Percentiles rank a stretch among this genome's conserved stretches.
Evolutionary conservation across 2,329 filamentous ascomycete species (phyloP).

Genomic region (Cladosporium sphaerospermum): DNA sequence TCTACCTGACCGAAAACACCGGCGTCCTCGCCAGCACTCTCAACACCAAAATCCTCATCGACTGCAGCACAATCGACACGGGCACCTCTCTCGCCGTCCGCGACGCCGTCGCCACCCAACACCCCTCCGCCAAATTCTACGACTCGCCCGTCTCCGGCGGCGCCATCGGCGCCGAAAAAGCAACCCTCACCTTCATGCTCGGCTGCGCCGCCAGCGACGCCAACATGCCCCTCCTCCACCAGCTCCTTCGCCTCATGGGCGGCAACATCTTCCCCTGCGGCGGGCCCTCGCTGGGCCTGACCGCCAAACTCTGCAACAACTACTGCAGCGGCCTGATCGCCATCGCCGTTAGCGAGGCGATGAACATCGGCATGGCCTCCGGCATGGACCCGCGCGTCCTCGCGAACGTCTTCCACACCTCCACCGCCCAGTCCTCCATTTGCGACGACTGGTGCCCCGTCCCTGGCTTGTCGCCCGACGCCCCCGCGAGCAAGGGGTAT

Average conservation of each 20-base stretch:
- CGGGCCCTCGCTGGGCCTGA: slow-evolving; percentile 49
- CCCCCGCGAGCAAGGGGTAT: slow-evolving; percentile 45
- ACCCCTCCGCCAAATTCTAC: slow-evolving; percentile 43
- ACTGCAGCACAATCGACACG: slow-evolving; percentile 53
- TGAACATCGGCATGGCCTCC: slow-evolving; percentile 54
- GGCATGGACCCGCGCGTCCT: slow-evolving; percentile 51
- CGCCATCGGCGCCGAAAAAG: slow-evolving; percentile 46
- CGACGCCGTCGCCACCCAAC: slow-evolving; percentile 32
- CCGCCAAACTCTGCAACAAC: slow-evolving; percentile 57
- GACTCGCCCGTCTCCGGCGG: slow-evolving; percentile 51
- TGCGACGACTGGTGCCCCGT: slow-evolving; percentile 48
- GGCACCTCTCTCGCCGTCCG: slow-evolving; percentile 44
- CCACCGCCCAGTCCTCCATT: slow-evolving; percentile 48
- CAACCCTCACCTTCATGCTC: slow-evolving; percentile 51
- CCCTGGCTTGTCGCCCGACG: slow-evolving; percentile 43
- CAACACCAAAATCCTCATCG: slow-evolving; percentile 44
- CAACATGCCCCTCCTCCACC: slow-evolving; percentile 39
- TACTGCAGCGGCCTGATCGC: slow-evolving; percentile 55
- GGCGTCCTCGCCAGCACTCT: slow-evolving; percentile 40
- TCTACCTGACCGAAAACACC: slow-evolving; percentile 42
- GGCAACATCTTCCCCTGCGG: slow-evolving; percentile 51
- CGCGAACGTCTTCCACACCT: slow-evolving; percentile 45
- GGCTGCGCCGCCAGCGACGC: slow-evolving; percentile 42
- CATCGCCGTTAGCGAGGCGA: slow-evolving; percentile 52
- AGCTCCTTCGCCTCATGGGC: slow-evolving; percentile 48